Base-by-base conservation (phyloP, 306 rosid species). In the Glycine soja region DNA sequence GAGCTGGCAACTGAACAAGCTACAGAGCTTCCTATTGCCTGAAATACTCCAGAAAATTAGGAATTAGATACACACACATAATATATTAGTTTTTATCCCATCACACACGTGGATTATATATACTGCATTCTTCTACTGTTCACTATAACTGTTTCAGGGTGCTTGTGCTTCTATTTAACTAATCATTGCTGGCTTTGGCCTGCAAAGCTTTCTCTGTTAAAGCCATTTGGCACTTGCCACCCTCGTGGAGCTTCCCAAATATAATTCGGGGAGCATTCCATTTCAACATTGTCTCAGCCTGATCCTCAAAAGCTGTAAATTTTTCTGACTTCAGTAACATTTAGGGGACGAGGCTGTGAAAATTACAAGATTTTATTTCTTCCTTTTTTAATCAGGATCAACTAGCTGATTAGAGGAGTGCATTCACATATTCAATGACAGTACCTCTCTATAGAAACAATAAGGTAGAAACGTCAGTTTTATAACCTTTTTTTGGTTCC, bases 211-310 rank as follows among this genome's bases (percentile, higher is more conserved):
- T 77, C 19, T 69, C 75, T 81, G 82, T 56, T 85, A 54, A 78
- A 80, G 93, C 97, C 94, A 94, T 79, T 89, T 94, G 97, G 91
- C 91, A 85, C 86, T 89, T 94, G 30, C 30, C 30, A 24, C 30
- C 30, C 30, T 24, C 30, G 30, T 24, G 68, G 59, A 74, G 52
- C 53, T 62, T 80, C 19, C 34, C 40, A n/a, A 78, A 59, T 61
- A 78, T 61, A 36, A 24, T 24, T 24, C 2, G 30, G 30, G 30
- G 30, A 24, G 30, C 30, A 24, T 24, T 24, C 30, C 30, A 24
- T 24, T 85, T 79, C 76, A 71, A 58, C 32, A 45, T 76, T 76
- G 80, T 72, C 85, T 63, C 78, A 79, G 19, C 69, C 15, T 19
- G n/a, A 46, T 48, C 8, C 3, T 86, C 42, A 82, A 82, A 64